Conservation (phyloP, 2,329 filamentous ascomycete species). For the Fragosphaeria purpurea region DNA sequence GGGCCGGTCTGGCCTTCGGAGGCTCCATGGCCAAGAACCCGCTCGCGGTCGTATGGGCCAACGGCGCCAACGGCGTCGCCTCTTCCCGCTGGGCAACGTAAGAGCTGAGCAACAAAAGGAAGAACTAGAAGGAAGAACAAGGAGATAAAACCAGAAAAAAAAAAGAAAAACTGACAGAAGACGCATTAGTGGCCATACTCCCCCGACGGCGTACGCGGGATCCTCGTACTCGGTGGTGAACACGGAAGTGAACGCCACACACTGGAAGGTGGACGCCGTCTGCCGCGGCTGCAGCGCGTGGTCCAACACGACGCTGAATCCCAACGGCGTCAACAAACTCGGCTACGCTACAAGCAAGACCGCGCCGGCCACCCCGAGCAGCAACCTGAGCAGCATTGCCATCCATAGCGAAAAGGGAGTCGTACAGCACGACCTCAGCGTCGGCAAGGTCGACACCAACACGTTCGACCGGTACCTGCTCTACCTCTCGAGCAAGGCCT, state of each 20-base stretch:
- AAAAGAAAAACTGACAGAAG: no score
- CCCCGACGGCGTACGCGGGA: conserved; percentile 11
- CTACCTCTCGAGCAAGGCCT: conserved; percentile 5
- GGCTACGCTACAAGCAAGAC: conserved; percentile 17
- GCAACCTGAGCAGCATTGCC: conserved; percentile 17
- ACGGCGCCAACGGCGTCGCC: conserved; percentile 24
- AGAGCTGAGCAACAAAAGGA: conserved; percentile 14
- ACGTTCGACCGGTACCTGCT: conserved; percentile 7
- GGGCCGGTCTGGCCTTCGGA: conserved; percentile 29
- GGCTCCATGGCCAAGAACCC: conserved; percentile 29
- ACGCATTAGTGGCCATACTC: background rate
- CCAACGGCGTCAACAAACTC: conserved; percentile 16
- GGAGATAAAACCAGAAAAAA: background rate
- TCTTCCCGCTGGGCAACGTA: conserved; percentile 25
- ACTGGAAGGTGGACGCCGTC: conserved; percentile 22
- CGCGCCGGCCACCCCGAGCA: conserved; percentile 12
- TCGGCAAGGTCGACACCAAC: conserved; percentile 10
- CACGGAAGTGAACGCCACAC: conserved; percentile 16
- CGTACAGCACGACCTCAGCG: conserved; percentile 6
- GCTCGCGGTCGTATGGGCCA: conserved; percentile 27
- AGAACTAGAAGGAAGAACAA: no score
- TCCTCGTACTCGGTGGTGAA: conserved; percentile 16
- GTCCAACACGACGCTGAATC: conserved; percentile 14
- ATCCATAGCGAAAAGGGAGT: conserved; percentile 15
- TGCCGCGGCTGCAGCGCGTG: conserved; percentile 18